Base-by-base conservation (phyloP, 108 stramenopile genomes). In the Fistulifera solaris region DNA sequence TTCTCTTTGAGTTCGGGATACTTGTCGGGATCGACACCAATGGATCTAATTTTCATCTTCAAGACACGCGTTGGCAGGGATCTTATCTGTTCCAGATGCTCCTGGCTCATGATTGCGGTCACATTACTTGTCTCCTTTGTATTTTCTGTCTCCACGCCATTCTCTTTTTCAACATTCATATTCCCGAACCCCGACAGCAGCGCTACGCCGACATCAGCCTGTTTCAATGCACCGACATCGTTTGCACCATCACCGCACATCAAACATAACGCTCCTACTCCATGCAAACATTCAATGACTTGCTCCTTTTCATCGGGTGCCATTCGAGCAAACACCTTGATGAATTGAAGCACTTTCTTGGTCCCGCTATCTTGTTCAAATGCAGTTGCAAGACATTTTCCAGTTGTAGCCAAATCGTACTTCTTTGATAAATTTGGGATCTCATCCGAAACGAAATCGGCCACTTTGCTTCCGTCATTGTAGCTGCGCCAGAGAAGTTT, bases 201-300 rank as follows among this genome's bases (percentile, higher is more conserved):
- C n/a, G 95, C 96, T 12, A 96, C 95, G 21, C 96, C 96, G 14
- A 94, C 92, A 57, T 93, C 87, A 19, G 93, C 89, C 61, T 85
- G 79, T 62, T 91, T 88, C 42, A 95, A 73, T 14, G 87, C 87
- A 40, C 70, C 63, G 42, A 93, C 96, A 66, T 94, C 95, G 61
- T 96, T 96, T n/a, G 94, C 95, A 38, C 95, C 95, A 58, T 96
- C 95, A 39, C 96, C 96, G 54, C 96, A 98, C 96, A 98, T 98
- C 19, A 98, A 58, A 62, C 92, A 91, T 17, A 83, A 69, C 41
- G 63, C 66, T 19, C 85, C 92, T 10, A 84, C 75, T 17, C 80
- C 78, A 63, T 95, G 88, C 15, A 95, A 71, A 48, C 83, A 81
- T 52, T 83, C 78, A 56, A 98, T 94, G 0, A 98, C 85, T 18